Conservation (phyloP, 2,329 filamentous ascomycete species). For the Fusarium paranaense region DNA sequence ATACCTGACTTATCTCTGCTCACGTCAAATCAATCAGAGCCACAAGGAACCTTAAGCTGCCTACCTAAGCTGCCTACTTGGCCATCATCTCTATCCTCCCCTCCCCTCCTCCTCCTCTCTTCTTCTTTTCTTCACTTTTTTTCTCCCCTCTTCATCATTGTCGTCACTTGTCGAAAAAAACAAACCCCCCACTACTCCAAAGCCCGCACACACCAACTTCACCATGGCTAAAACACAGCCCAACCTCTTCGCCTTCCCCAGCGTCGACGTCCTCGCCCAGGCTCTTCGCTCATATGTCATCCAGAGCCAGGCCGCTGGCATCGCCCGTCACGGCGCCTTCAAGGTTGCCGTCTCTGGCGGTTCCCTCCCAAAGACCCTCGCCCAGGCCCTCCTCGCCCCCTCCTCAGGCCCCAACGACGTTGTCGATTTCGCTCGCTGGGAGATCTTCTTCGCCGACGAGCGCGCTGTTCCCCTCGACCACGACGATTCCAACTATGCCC, state of each 20-base stretch:
- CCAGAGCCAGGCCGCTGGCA: conserved; percentile 81
- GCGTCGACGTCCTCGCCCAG: conserved; percentile 75
- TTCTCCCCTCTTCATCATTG: conserved; percentile 4
- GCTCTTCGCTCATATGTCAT: conserved; percentile 87
- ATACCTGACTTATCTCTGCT: conserved; percentile 9
- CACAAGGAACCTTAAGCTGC: conserved; percentile 17
- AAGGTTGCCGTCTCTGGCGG: conserved; percentile 94
- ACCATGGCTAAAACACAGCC: conserved; percentile 68
- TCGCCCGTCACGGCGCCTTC: conserved; percentile 85
- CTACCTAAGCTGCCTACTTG: conserved; percentile 1
- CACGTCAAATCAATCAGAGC: conserved; percentile 17
- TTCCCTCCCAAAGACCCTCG: conserved; percentile 89
- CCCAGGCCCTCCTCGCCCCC: conserved; percentile 79
- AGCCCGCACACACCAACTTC: conserved; percentile 38
- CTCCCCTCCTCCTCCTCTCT: neutral
- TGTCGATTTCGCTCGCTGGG: conserved; percentile 87
- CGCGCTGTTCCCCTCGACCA: conserved; percentile 92
- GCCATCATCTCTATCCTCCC: neutral
- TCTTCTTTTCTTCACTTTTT: conserved; percentile 4
- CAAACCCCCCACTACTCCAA: conserved; percentile 21
- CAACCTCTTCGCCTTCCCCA: conserved; percentile 84
- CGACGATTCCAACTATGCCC: conserved; percentile 91
- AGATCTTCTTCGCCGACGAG: conserved; percentile 99
- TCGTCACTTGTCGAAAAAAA: conserved; percentile 12
- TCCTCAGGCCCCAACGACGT: conserved; percentile 67